Evolutionary conservation across 2,329 filamentous ascomycete genomes (phyloP).

Genomic region (Tolypocladium guangdongense): DNA sequence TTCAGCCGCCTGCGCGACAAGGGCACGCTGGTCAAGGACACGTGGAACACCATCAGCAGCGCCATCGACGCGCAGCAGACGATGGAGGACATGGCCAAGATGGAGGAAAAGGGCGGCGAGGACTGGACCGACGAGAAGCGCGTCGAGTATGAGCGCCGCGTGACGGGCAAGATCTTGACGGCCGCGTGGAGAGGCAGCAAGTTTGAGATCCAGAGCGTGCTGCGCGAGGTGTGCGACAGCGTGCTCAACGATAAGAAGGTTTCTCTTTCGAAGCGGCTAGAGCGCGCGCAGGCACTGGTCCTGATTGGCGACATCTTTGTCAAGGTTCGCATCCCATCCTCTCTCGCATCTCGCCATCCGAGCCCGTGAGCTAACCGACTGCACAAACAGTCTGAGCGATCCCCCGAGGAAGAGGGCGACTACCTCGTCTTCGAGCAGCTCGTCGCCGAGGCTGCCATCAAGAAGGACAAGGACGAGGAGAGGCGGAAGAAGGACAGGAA

Average conservation of each 20-base stretch:
- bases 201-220: conserved; percentile 94
- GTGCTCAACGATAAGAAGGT: conserved; percentile 74
- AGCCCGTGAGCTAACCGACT: not conserved
- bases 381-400: conserved; percentile 59
- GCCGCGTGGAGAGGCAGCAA: conserved; percentile 94
- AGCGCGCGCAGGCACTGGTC: conserved; percentile 81
- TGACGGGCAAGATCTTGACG: conserved; percentile 95
- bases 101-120: conserved; percentile 89
- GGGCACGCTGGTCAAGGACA: conserved; percentile 93
- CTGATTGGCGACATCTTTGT: conserved; percentile 82
- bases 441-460: conserved; percentile 89
- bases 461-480: conserved; percentile 82
- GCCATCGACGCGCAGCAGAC: conserved; percentile 96
- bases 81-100: conserved; percentile 97
- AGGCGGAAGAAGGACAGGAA: conserved; percentile 47
- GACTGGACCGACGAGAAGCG: conserved; percentile 98
- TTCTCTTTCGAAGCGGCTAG: conserved; percentile 70
- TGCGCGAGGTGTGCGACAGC: conserved; percentile 87
- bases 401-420: conserved; percentile 93
- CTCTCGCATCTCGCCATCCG: not conserved
- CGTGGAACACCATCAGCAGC: conserved; percentile 93
- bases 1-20: conserved; percentile 92
- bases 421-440: conserved; percentile 98
- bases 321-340: conserved; percentile 47
- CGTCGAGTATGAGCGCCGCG: conserved; percentile 86